Conservation (phyloP, 2,329 filamentous ascomycete genomes). For the Cordyceps pruinosa region DNA sequence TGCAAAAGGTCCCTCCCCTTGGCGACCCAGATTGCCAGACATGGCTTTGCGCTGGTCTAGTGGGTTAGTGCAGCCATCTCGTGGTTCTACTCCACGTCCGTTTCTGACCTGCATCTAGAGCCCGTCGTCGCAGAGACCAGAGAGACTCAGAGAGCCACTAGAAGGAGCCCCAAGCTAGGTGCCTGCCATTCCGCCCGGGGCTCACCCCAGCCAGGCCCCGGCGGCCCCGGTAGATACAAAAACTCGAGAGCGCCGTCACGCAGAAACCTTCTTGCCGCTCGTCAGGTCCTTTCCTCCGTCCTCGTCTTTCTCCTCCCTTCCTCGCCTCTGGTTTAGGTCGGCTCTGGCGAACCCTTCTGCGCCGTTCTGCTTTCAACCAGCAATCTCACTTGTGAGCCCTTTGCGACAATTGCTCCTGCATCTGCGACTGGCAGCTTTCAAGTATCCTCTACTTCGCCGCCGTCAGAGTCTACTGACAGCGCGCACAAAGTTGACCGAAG, state of each 20-base stretch:
- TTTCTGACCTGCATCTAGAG: not conserved
- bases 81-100: conserved; percentile 3
- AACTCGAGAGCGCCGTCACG: conserved; percentile 8
- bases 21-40: not conserved
- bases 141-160: not conserved
- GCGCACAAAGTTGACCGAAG: not conserved
- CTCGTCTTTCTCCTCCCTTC: not conserved
- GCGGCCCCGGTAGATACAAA: conserved; percentile 14
- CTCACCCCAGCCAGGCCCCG: not conserved
- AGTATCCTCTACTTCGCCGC: not conserved
- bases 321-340: not conserved
- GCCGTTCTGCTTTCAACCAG: conserved; percentile 1
- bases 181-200: not conserved
- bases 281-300: conserved; percentile 6
- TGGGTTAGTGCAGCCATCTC: conserved; percentile 6
- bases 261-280: conserved; percentile 2
- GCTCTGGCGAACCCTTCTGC: not conserved
- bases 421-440: not conserved
- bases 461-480: not conserved
- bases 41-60: not conserved
- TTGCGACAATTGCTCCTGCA: not conserved
- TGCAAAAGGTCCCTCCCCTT: conserved; percentile 1
- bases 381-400: conserved; percentile 9
- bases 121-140: not conserved
- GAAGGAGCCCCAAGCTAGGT: not conserved